Evolutionary conservation across 2,329 filamentous ascomycete species (phyloP), one percentile per base, ranked within the genome.

Genomic region (Diaporthe destruens): DNA sequence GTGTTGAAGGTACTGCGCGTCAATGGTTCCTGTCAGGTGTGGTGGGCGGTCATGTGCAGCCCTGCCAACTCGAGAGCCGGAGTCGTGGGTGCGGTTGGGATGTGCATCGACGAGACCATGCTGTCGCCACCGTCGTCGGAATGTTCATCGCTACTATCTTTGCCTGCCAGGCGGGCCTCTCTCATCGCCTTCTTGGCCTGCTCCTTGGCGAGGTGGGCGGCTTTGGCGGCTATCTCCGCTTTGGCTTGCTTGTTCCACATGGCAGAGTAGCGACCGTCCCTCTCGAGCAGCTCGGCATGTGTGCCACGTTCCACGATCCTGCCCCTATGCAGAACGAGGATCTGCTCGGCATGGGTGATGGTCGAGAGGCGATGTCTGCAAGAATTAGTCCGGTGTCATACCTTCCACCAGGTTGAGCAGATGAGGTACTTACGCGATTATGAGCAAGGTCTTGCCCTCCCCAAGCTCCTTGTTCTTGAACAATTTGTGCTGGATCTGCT

Each of bases 161-260:
- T 81, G 39, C 77, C 77, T 47, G 81, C 79, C 76, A 89, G 85
- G 69, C 88, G 87, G 14, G 87, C 87, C 74, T 86, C 84, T 69
- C 84, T 84, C 75, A 89, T 75, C 9, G 85, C 80, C 77, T 84
- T 85, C 74, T 83, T 81, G 18, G 84, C 84, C 71, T 83, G 84
- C 61, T 77, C 77, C 34, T 80, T 84, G 8, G 84, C 84, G 63
- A 81, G 79, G 42, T 83, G 82, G 44, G 89, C 90, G 78, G 91
- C 87, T 71, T 89, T 87, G 3, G 89, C 89, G 7, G 92, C 93
- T 75, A 88, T 88, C 79, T 95, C 92, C 2, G 93, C 93, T 74
- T 92, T 89, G 75, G 93, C 95, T 81, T 98, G 95, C 82, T 95
- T 96, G 75, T 92, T 90, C 95, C 95, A 98, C 90, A 98, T 95